Evolutionary conservation across 805 yeast species (phyloP).

Genomic region (Ogataea glucozyma): DNA sequence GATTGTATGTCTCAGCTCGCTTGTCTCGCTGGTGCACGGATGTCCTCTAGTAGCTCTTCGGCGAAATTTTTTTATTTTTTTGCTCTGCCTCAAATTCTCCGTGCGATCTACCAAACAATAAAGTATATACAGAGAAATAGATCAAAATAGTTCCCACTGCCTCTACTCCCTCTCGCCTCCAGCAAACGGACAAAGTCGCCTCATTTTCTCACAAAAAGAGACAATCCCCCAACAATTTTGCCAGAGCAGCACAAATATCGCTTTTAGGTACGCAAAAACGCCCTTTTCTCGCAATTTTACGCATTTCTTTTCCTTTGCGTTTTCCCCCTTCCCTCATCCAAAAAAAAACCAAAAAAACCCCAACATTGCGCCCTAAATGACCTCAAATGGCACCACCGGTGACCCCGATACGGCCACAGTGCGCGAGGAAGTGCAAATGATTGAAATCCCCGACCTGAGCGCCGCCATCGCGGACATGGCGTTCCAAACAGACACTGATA

Average conservation of each 20-base stretch:
- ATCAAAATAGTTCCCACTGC: not conserved
- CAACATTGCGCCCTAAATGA: not conserved
- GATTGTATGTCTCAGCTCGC: too few species aligned
- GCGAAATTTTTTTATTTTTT: slow-evolving; percentile 1
- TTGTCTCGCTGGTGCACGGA: too few species aligned
- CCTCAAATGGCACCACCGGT: not conserved
- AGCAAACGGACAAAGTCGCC: too few species aligned
- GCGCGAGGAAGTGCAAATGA: slow-evolving; percentile 13
- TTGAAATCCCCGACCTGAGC: slow-evolving; percentile 29
- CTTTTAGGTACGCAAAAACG: too few species aligned
- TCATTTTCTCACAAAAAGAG: too few species aligned
- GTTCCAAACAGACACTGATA: too few species aligned
- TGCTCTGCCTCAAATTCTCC: slow-evolving; percentile 5
- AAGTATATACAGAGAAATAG: not conserved
- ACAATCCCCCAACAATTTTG: too few species aligned
- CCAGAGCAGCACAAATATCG: too few species aligned
- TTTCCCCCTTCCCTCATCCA: not conserved
- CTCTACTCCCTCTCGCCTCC: not conserved
- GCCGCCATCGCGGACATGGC: slow-evolving; percentile 6
- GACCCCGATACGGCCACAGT: slow-evolving; percentile 2
- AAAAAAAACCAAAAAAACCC: slow-evolving; percentile 4
- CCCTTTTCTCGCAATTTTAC: too few species aligned
- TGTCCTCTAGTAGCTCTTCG: too few species aligned
- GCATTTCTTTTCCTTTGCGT: not conserved
- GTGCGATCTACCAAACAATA: not conserved